Evolutionary conservation across 352 stramenopile genomes (phyloP), one percentile per base, ranked within the genome.

Genomic region (Pythium vanterpoolii): DNA sequence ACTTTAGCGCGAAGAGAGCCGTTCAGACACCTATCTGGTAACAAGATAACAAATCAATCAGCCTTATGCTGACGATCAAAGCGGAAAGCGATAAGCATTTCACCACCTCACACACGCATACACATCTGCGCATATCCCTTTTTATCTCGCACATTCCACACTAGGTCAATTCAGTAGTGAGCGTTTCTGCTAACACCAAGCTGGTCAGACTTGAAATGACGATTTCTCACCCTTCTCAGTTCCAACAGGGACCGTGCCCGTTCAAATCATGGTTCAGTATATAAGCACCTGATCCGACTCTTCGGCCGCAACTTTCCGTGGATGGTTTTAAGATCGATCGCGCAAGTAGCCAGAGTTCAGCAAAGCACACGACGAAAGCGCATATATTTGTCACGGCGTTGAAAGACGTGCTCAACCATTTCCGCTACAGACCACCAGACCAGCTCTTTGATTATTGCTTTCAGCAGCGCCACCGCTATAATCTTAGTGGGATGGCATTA

Each of bases 241-340:
- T n/a, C n/a, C n/a, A n/a, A n/a, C n/a, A n/a, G 38, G 42, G 16
- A 60, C 30, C 30, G 53, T 31, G 53, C 6, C 53, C 31, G 30
- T 60, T 60, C 30, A 34, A 60, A 30, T 36, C 7, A 44, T n/a
- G n/a, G n/a, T n/a, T n/a, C n/a, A n/a, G n/a, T n/a, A n/a, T n/a
- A n/a, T n/a, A n/a, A n/a, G n/a, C n/a, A 44, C 19, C 38, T 44
- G 13, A 21, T 44, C 13, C 38, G 38, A 44, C 38, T 44, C 1
- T 44, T 44, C 38, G 38, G 7, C 38, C 38, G 7, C 14, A n/a
- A 9, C 19, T 5, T 44, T 44, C 38, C 38, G 2, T 44, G 38
- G 3, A 44, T 44, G 7, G 38, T 44, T 19, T n/a, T 44, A 18
- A 44, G 14, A 44, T 44, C n/a, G 38, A 44, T 44, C 10, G 5